phyloP scores from a whole-genome alignment of 2,329 filamentous ascomycete species.

The Diplocarpon rosae region DNA sequence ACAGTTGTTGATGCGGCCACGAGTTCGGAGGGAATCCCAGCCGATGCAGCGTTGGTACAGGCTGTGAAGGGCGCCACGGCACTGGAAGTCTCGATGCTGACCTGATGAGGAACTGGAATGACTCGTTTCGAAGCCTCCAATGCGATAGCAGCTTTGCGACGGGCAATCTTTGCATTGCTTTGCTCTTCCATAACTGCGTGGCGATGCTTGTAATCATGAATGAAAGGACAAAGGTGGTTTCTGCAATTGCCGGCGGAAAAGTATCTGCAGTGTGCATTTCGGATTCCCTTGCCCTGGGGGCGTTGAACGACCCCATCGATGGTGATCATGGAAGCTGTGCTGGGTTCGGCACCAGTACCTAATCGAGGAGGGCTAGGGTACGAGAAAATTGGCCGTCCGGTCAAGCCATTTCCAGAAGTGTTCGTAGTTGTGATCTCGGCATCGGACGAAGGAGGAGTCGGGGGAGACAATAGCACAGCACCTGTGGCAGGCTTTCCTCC shows the following conservation, averaged over 20 bases:
- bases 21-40: background rate
- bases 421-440: background rate
- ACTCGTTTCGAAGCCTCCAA: background rate
- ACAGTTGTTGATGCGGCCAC: background rate
- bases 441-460: background rate
- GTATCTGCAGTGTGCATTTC: background rate
- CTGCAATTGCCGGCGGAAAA: background rate
- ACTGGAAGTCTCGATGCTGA: background rate
- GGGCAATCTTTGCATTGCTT: background rate
- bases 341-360: background rate
- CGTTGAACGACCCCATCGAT: background rate
- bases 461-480: background rate
- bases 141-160: background rate
- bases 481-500: background rate
- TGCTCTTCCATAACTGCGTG: background rate
- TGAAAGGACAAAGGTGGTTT: background rate
- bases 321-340: background rate
- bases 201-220: background rate
- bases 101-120: background rate
- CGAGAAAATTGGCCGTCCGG: background rate
- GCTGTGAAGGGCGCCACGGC: no score
- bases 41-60: background rate
- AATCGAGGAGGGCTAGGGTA: background rate
- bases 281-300: background rate
- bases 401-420: background rate